These are phyloP conservation scores for Gremmenia infestans DNA, from an alignment of 2,329 filamentous ascomycete genomes.

Conservation along the genomic window DNA sequence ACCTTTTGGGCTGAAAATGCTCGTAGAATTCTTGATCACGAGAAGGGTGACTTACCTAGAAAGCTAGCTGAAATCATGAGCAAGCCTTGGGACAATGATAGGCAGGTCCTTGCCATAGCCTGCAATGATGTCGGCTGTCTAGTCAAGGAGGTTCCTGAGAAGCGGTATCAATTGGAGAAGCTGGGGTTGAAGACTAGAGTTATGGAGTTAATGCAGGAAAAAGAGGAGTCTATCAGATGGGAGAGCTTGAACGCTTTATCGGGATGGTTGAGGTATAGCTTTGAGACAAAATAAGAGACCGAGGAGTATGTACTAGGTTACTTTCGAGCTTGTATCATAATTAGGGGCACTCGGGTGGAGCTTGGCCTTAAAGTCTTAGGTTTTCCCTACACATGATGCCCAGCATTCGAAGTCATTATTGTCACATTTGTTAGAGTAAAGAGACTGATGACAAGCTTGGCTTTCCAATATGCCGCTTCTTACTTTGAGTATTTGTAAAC, in stretches of 20 bases:
- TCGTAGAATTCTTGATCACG: conserved; percentile 61
- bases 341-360: neutral
- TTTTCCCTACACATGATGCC: neutral
- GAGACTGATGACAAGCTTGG: no score
- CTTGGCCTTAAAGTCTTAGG: neutral
- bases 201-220: conserved; percentile 69
- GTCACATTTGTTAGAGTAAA: no score
- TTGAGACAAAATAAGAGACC: conserved; percentile 39
- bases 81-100: conserved; percentile 65
- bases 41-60: conserved; percentile 58
- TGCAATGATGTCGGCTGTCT: conserved; percentile 68
- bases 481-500: no score
- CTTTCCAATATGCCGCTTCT: no score
- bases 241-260: conserved; percentile 69
- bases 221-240: conserved; percentile 66
- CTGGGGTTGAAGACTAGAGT: conserved; percentile 63
- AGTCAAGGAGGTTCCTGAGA: conserved; percentile 67
- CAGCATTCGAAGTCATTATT: no score
- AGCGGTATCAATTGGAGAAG: conserved; percentile 60
- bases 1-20: conserved; percentile 72
- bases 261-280: conserved; percentile 69
- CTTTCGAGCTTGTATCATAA: conserved; percentile 19
- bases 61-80: conserved; percentile 63
- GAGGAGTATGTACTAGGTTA: neutral
- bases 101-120: conserved; percentile 67